Base-by-base conservation (phyloP, 352 stramenopile genomes). In the Phytopythium chamaehyphon region DNA sequence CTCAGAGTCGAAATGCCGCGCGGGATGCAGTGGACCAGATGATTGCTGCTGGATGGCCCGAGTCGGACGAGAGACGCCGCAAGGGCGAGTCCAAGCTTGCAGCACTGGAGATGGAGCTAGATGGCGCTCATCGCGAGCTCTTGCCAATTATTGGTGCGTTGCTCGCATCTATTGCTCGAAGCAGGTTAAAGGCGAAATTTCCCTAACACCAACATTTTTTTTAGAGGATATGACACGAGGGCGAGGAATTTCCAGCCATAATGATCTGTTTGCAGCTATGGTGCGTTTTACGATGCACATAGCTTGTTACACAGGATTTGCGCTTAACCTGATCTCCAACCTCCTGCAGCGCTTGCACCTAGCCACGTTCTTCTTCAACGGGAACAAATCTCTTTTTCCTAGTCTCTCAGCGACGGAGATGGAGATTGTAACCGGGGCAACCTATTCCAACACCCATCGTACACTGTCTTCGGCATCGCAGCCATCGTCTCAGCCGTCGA, bases 301-400 rank as follows among this genome's bases (percentile, higher is more conserved):
- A 9, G 16, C 15, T 9, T 8, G 14, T 15, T 14, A 39, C 4
- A 26, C 12, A 37, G 6, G 50, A 19, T 22, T 35, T 43, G 11
- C 42, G 16, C 37, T 23, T 6, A 24, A 22, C 36, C 23, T 21
- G n/a, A 40, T 50, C 3, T 37, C 54, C 58, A 2, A n/a, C n/a
- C 18, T 56, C 52, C 26, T 40, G 9, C 38, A 88, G 76, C 67
- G 78, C 3, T 58, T 93, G 24, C 83, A 90, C 62, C 68, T 82
- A 10, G 69, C 79, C 26, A 83, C 81, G 21, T 90, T 93, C 62
- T 93, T 90, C 55, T 76, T 64, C 37, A 72, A 88, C 47, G 66
- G 73, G 8, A 83, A 84, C 50, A 58, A 86, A 56, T 69, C 67
- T 3, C 49, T 90, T 10, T 59, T 80, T 9, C 67, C 55, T 8